Evolutionary conservation across 192 early-diverging fungal genomes (phyloP).

Genomic region (Umbelopsis sp.): DNA sequence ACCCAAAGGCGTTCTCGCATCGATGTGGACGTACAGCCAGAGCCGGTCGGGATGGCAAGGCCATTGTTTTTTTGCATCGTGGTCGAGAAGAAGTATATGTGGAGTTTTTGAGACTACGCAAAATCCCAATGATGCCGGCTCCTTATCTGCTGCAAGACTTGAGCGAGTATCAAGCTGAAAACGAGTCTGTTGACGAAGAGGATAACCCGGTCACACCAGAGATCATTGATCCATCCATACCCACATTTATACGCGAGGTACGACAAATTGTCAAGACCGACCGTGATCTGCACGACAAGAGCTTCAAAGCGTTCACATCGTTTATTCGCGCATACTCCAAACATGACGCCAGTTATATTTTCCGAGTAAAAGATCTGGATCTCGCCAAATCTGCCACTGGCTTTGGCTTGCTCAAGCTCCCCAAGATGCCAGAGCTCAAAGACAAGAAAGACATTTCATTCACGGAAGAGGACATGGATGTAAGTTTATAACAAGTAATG

Average conservation of each 20-base stretch:
- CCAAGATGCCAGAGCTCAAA: slow-evolving; percentile 94
- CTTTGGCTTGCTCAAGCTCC: slow-evolving; percentile 82
- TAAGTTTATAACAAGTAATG: slow-evolving; percentile 35
- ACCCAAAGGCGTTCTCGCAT: slow-evolving; percentile 95
- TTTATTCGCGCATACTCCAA: slow-evolving; percentile 92
- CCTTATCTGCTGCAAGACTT: slow-evolving; percentile 53
- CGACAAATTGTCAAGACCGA: slow-evolving; percentile 65
- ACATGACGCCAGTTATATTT: slow-evolving; percentile 93
- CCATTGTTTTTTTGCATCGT: slow-evolving; percentile 79
- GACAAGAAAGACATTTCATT: slow-evolving; percentile 48
- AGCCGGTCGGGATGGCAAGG: slow-evolving; percentile 82
- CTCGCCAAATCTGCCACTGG: slow-evolving; percentile 73
- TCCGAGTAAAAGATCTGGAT: slow-evolving; percentile 84
- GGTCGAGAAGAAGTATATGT: slow-evolving; percentile 93
- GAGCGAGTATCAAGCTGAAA: slow-evolving; percentile 36
- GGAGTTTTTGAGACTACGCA: slow-evolving; percentile 82
- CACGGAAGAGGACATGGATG: slow-evolving; percentile 44
- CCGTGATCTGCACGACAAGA: slow-evolving; percentile 79
- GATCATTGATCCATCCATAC: slow-evolving; percentile 50
- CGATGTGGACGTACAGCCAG: slow-evolving; percentile 93
- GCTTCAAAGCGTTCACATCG: slow-evolving; percentile 84
- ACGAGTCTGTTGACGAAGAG: slow-evolving; percentile 37
- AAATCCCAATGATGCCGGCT: slow-evolving; percentile 73
- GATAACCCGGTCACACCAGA: slow-evolving; percentile 29
- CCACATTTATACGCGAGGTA: slow-evolving; percentile 56